Percentiles rank a stretch among this genome's conserved stretches.
Evolutionary conservation across 495 filamentous ascomycete genomes (phyloP).

Genomic region (Penicillium daleae): DNA sequence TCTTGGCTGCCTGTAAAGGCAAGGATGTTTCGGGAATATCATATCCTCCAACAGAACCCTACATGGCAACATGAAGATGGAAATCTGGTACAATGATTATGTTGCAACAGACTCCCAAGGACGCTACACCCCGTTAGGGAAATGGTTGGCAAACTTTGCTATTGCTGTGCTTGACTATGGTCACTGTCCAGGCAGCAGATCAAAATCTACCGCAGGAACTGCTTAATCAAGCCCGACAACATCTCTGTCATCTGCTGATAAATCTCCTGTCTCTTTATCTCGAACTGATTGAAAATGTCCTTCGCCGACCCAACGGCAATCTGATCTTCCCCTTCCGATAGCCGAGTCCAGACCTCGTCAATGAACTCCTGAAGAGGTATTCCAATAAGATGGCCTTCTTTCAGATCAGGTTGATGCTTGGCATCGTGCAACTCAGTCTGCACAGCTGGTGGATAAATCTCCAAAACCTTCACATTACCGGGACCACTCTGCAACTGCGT

Average conservation of each 20-base stretch:
- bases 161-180: neutral
- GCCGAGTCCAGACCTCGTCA: conserved; percentile 56
- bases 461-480: conserved; percentile 60
- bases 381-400: conserved; percentile 51
- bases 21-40: conserved; percentile 22
- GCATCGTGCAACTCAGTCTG: conserved; percentile 60
- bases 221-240: conserved; percentile 36
- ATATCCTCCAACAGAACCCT: conserved; percentile 17
- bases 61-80: neutral
- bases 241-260: conserved; percentile 43
- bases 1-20: conserved; percentile 35
- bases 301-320: conserved; percentile 38
- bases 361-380: conserved; percentile 66
- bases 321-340: conserved; percentile 56
- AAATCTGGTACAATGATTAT: neutral
- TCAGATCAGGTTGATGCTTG: conserved; percentile 43
- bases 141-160: neutral
- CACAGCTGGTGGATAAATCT: conserved; percentile 69
- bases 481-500: conserved; percentile 56
- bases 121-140: neutral
- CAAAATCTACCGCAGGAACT: conserved; percentile 26
- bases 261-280: conserved; percentile 41
- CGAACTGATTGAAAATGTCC: conserved; percentile 41
- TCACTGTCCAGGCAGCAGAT: neutral
- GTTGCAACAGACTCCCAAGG: neutral